phyloP scores from a whole-genome alignment of 169 alveolate genomes.

The Plasmodium adleri region DNA sequence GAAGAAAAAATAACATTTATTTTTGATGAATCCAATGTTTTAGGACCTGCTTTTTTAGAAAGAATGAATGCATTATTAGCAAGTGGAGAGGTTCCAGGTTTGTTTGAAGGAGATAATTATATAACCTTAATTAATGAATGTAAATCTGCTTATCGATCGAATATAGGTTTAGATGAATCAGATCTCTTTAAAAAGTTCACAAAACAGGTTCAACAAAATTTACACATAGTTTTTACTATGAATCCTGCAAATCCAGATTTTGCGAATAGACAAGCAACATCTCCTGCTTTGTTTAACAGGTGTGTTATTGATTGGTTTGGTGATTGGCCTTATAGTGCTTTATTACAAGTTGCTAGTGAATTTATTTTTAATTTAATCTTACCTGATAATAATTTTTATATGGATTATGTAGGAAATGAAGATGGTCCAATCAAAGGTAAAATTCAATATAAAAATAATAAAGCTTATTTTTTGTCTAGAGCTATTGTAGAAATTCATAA shows the following conservation, averaged over 20 bases:
- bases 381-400: conserved; percentile 70
- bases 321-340: conserved; percentile 96
- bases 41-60: conserved; percentile 98
- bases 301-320: conserved; percentile 99
- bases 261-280: conserved; percentile 96
- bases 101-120: conserved; percentile 98
- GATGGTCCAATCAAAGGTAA: conserved; percentile 68
- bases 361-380: conserved; percentile 86
- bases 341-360: conserved; percentile 95
- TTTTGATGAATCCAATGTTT: conserved; percentile 97
- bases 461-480: conserved; percentile 56
- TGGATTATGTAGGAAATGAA: conserved; percentile 66
- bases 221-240: conserved; percentile 99
- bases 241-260: conserved; percentile 99
- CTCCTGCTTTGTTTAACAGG: conserved; percentile 98
- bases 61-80: conserved; percentile 99
- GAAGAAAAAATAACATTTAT: conserved; percentile 97
- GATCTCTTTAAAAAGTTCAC: conserved; percentile 96
- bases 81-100: conserved; percentile 99
- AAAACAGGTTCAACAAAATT: conserved; percentile 94
- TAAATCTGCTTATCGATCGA: conserved; percentile 90
- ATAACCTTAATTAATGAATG: conserved; percentile 94
- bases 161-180: conserved; percentile 93
- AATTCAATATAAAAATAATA: conserved; percentile 39
- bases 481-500: conserved; percentile 74